Conservation (phyloP, 2,329 filamentous ascomycete species). For the Calonectria pseudoturangicola region DNA sequence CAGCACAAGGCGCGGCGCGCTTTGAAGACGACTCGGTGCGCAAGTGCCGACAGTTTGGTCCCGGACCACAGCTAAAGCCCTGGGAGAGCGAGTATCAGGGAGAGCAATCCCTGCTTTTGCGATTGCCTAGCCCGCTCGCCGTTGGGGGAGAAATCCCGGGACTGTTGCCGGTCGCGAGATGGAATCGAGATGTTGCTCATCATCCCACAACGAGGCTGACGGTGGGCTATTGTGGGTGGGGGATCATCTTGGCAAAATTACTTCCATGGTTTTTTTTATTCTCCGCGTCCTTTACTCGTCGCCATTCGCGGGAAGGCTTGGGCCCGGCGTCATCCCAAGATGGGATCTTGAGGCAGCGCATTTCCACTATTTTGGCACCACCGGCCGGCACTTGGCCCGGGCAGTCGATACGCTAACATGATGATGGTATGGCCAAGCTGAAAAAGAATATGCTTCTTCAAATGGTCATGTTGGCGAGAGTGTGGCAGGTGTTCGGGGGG, state of each 20-base stretch:
- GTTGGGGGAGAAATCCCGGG: slow-evolving; percentile 32
- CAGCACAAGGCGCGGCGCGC: slow-evolving; percentile 14
- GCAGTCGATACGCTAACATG: neutral
- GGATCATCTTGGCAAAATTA: slow-evolving; percentile 36
- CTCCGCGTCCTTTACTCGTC: neutral
- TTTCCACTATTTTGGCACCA: slow-evolving; percentile 19
- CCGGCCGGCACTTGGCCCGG: slow-evolving; percentile 25
- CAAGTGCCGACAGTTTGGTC: slow-evolving; percentile 27
- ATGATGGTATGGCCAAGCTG: neutral
- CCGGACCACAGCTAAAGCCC: slow-evolving; percentile 25
- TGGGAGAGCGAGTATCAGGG: slow-evolving; percentile 15
- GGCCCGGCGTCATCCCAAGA: slow-evolving; percentile 20
- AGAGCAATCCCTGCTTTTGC: slow-evolving; percentile 29
- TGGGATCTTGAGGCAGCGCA: slow-evolving; percentile 24
- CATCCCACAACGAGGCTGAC: slow-evolving; percentile 16
- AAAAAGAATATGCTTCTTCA: neutral
- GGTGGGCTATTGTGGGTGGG: slow-evolving; percentile 26
- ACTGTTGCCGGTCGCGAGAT: slow-evolving; percentile 32
- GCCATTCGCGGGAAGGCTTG: slow-evolving; percentile 15
- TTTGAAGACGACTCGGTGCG: slow-evolving; percentile 17
- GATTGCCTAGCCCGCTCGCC: slow-evolving; percentile 10
- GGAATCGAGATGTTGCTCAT: slow-evolving; percentile 36
- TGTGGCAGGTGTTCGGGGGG: neutral
- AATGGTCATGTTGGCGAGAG: neutral
- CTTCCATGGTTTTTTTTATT: slow-evolving; percentile 12